These are phyloP conservation scores for Lomentospora prolificans DNA, from an alignment of 2,329 filamentous ascomycete species.

Conservation along the genomic window DNA sequence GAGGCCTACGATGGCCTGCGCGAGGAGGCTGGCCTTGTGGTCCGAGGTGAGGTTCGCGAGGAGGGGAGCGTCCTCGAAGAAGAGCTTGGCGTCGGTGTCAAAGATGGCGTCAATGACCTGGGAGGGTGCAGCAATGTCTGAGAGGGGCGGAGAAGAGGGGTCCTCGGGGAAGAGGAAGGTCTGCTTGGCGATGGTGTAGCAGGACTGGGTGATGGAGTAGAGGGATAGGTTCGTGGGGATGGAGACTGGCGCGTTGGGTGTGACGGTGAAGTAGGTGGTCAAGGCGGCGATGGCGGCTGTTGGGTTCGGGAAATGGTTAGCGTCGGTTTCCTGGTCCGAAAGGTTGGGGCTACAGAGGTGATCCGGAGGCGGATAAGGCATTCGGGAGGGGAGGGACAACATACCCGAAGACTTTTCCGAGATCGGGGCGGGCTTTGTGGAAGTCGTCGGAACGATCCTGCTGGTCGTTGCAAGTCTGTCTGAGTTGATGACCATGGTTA, in stretches of 20 bases:
- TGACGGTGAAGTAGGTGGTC: slow-evolving; percentile 10
- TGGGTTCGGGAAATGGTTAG: too few relatives aligned
- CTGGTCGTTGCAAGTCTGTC: not conserved
- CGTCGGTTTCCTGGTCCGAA: not conserved
- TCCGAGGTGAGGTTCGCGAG: slow-evolving; percentile 20
- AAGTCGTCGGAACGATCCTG: not conserved
- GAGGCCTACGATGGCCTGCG: slow-evolving; percentile 25
- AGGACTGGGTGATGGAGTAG: slow-evolving; percentile 5
- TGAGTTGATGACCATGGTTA: not conserved
- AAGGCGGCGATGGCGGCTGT: slow-evolving; percentile 3
- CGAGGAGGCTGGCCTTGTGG: slow-evolving; percentile 22
- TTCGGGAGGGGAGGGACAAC: not conserved
- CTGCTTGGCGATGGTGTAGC: slow-evolving; percentile 6
- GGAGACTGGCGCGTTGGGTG: slow-evolving; percentile 13
- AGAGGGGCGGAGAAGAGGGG: slow-evolving; percentile 13
- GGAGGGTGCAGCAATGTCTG: slow-evolving; percentile 9
- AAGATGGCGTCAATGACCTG: slow-evolving; percentile 23
- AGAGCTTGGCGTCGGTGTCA: slow-evolving; percentile 21
- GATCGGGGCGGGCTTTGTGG: slow-evolving; percentile 1
- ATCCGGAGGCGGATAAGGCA: too few relatives aligned
- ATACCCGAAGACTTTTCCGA: slow-evolving; percentile 1
- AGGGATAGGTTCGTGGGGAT: slow-evolving; percentile 13
- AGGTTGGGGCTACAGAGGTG: not conserved
- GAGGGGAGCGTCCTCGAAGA: slow-evolving; percentile 20
- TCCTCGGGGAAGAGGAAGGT: slow-evolving; percentile 16